A percentile compares a stretch with the other conserved stretches of the same genome.
Conservation (phyloP, 208 protist species). For the Tritrichomonas musculus region DNA sequence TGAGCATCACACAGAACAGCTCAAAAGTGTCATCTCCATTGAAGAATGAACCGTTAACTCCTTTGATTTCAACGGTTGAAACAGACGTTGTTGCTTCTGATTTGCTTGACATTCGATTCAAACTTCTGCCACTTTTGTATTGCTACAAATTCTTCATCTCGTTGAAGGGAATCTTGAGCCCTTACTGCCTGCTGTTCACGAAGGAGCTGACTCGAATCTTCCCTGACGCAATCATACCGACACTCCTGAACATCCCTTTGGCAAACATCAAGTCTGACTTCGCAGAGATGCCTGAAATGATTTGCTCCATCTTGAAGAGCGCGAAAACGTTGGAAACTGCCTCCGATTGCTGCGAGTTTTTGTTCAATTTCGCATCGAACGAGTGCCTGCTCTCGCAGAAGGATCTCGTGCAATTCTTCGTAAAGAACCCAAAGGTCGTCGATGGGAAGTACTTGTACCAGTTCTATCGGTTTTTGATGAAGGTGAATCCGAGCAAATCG, state of each 20-base stretch:
- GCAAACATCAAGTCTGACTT: neutral
- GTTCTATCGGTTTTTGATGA: neutral
- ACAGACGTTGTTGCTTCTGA: constrained; percentile 5
- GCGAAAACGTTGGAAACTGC: neutral
- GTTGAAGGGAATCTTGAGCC: neutral
- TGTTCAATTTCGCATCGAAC: neutral
- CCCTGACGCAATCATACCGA: neutral
- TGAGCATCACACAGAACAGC: neutral
- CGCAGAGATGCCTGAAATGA: neutral
- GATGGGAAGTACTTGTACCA: neutral
- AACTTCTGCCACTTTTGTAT: neutral
- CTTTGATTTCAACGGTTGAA: neutral
- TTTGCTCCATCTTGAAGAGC: neutral
- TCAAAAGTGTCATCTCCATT: neutral
- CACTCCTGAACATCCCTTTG: neutral
- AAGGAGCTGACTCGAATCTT: neutral
- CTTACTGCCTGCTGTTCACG: neutral
- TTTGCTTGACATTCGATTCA: neutral
- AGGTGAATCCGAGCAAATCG: neutral
- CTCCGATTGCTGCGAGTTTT: neutral
- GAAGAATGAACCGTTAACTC: neutral
- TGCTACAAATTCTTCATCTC: neutral
- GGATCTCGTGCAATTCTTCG: neutral
- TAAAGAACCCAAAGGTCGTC: too few species aligned
- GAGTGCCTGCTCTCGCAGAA: too few species aligned